Conservation (phyloP, 2,329 filamentous ascomycete species). For the Penicillium hesseltinei region DNA sequence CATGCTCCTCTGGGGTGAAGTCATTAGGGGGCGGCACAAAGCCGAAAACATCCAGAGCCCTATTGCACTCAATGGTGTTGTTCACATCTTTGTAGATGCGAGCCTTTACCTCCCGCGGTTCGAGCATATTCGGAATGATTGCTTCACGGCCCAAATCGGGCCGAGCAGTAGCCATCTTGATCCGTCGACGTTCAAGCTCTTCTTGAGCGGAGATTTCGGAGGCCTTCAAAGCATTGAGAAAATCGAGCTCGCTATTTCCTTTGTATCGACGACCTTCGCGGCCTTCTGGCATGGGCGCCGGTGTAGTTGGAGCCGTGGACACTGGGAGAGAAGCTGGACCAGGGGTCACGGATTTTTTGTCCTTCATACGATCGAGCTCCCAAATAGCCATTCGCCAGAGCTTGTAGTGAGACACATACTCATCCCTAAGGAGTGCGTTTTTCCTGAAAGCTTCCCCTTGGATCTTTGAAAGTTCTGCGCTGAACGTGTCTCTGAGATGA, state of each 20-base stretch:
- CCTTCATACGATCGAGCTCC: constrained; percentile 44
- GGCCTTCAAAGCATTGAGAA: constrained; percentile 48
- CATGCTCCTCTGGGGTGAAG: constrained; percentile 49
- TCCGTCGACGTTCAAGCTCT: constrained; percentile 46
- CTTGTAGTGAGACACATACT: constrained; percentile 45
- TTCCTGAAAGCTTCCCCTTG: constrained; percentile 40
- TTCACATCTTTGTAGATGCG: constrained; percentile 49
- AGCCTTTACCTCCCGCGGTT: constrained; percentile 38
- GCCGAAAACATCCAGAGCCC: constrained; percentile 45
- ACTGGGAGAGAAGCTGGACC: constrained; percentile 36
- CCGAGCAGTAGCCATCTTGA: constrained; percentile 43
- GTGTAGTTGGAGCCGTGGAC: constrained; percentile 31
- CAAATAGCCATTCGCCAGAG: constrained; percentile 46
- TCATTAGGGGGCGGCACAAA: constrained; percentile 48
- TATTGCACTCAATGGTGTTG: constrained; percentile 38
- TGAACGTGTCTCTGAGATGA: constrained; percentile 40
- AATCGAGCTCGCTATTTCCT: constrained; percentile 50
- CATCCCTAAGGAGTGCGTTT: constrained; percentile 40
- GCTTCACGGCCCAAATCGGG: constrained; percentile 49
- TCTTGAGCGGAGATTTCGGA: constrained; percentile 50
- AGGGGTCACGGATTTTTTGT: constrained; percentile 39
- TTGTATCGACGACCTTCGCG: constrained; percentile 45
- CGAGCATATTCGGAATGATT: constrained; percentile 49
- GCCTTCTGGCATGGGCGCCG: constrained; percentile 36
- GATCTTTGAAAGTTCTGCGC: constrained; percentile 38